Conservation (phyloP, 2,329 filamentous ascomycete species). For the Xylogone sp. region DNA sequence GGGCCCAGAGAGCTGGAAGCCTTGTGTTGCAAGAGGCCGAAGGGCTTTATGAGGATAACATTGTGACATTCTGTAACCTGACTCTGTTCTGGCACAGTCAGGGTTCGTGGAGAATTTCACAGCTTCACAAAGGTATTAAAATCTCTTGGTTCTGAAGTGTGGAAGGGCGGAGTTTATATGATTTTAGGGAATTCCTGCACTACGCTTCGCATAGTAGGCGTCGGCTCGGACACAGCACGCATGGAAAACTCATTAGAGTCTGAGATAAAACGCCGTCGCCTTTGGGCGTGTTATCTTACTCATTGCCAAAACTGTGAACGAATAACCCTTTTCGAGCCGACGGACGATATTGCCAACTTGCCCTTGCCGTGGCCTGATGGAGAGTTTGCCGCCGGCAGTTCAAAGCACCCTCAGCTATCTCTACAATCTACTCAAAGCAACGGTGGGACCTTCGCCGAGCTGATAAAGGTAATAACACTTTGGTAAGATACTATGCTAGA, state of each 20-base stretch:
- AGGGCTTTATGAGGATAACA: neutral
- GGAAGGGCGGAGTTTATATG: too few species aligned
- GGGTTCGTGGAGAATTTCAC: neutral
- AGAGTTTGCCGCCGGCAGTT: neutral
- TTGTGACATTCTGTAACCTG: neutral
- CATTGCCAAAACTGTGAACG: neutral
- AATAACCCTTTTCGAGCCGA: neutral
- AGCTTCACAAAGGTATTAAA: neutral
- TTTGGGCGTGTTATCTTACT: neutral
- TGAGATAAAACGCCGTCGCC: neutral
- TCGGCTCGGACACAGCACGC: neutral
- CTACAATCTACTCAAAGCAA: neutral
- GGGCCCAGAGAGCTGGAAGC: neutral
- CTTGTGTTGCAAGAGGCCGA: neutral
- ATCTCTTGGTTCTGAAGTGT: too few species aligned
- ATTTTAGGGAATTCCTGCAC: too few species aligned
- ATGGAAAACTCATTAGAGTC: neutral
- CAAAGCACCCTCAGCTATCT: neutral
- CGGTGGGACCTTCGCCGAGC: neutral
- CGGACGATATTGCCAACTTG: neutral
- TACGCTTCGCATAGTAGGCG: too few species aligned
- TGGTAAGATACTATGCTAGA: neutral
- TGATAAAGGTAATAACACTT: neutral
- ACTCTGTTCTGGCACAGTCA: neutral
- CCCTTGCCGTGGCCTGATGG: neutral